A percentile compares a stretch with the other conserved stretches of the same genome.
These are phyloP conservation scores for Tulasnella sp. DNA, from an alignment of 768 basidiomycete genomes.

Conservation along the genomic window DNA sequence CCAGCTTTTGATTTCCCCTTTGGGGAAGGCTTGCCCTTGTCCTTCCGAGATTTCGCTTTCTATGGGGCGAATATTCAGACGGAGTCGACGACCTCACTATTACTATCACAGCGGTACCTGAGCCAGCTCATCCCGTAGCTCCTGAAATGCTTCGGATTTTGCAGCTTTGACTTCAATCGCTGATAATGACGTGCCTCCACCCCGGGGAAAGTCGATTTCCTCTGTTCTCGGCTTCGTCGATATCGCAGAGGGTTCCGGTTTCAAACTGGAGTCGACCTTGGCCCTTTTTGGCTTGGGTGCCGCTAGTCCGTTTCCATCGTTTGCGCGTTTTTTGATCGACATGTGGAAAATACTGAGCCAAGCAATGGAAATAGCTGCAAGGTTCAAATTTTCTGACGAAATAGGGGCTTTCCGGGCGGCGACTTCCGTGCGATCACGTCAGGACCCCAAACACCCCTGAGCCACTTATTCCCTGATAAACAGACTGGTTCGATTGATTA, in stretches of 20 bases:
- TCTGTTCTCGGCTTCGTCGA: constrained; percentile 39
- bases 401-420: constrained; percentile 1
- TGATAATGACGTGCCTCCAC: constrained; percentile 85
- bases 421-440: not conserved
- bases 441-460: too few relatives aligned
- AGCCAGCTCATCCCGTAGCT: constrained; percentile 72
- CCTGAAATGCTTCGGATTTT: constrained; percentile 76
- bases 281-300: not conserved
- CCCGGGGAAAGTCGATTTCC: constrained; percentile 92
- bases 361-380: not conserved
- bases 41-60: not conserved
- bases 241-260: not conserved
- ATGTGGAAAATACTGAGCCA: not conserved
- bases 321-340: not conserved
- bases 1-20: not conserved
- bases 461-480: too few relatives aligned
- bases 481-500: too few relatives aligned
- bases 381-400: constrained; percentile 10
- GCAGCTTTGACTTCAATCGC: constrained; percentile 84
- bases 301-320: not conserved
- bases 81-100: not conserved
- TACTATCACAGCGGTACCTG: constrained; percentile 52
- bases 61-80: not conserved
- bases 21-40: not conserved
- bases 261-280: not conserved